Percentiles rank a stretch among this genome's conserved stretches.
Conservation (phyloP, 352 stramenopile species). For the Pythium pyrilobum region DNA sequence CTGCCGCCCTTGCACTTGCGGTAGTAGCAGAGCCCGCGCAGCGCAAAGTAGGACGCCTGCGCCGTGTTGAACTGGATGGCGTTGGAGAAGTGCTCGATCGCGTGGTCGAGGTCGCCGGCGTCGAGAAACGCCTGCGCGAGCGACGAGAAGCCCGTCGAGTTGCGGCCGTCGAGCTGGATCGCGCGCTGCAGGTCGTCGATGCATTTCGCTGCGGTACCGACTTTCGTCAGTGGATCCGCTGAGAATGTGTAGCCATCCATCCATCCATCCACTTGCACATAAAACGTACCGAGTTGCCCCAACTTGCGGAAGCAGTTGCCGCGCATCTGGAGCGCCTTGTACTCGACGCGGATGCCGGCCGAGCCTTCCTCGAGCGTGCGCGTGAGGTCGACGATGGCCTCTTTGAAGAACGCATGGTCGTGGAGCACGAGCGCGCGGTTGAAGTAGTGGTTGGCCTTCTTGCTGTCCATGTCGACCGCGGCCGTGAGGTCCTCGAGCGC, state of each 20-base stretch:
- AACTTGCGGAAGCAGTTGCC: conserved; percentile 62
- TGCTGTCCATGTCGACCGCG: conserved; percentile 65
- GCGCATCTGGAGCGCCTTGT: conserved; percentile 58
- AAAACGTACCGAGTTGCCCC: conserved; percentile 33
- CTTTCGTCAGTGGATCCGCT: no score
- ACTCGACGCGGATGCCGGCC: conserved; percentile 51
- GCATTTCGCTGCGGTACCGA: conserved; percentile 30
- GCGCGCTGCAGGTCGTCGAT: conserved; percentile 69
- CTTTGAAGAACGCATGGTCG: conserved; percentile 53
- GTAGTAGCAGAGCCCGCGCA: conserved; percentile 68
- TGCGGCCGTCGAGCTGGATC: conserved; percentile 67
- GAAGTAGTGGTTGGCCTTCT: conserved; percentile 69
- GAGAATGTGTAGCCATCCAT: no score
- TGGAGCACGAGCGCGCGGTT: conserved; percentile 71
- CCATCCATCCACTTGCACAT: not conserved
- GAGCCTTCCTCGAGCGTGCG: conserved; percentile 69
- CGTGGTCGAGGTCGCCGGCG: conserved; percentile 38
- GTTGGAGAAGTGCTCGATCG: conserved; percentile 52
- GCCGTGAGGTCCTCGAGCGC: conserved; percentile 67
- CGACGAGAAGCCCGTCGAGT: conserved; percentile 48
- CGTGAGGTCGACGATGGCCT: conserved; percentile 70
- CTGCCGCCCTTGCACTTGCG: conserved; percentile 27
- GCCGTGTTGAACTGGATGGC: conserved; percentile 62
- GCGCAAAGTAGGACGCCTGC: conserved; percentile 55
- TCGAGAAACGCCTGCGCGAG: conserved; percentile 70